These are phyloP conservation scores for Monosporascus sp. DNA, from an alignment of 2,329 filamentous ascomycete species.

Conservation along the genomic window DNA sequence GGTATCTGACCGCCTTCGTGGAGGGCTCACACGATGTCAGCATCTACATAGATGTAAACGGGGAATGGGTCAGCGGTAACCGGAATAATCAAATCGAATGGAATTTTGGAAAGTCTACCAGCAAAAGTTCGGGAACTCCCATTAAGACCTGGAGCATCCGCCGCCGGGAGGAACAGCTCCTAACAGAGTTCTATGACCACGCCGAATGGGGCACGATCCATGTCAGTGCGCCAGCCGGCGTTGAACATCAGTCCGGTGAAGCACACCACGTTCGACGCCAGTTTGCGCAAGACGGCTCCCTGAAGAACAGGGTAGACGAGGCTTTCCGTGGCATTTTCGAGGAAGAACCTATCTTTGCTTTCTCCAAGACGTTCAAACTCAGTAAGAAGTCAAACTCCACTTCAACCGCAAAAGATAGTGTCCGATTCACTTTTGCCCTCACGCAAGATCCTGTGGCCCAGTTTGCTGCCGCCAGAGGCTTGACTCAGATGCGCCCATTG, in stretches of 20 bases:
- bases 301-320: slow-evolving; percentile 63
- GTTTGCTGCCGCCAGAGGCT: slow-evolving; percentile 68
- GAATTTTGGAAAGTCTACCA: slow-evolving; percentile 49
- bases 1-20: slow-evolving; percentile 68
- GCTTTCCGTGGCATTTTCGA: slow-evolving; percentile 67
- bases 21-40: slow-evolving; percentile 60
- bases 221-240: slow-evolving; percentile 66
- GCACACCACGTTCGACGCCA: slow-evolving; percentile 59
- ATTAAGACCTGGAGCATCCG: slow-evolving; percentile 65
- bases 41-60: slow-evolving; percentile 64
- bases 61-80: slow-evolving; percentile 78
- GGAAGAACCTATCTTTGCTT: slow-evolving; percentile 77
- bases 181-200: slow-evolving; percentile 69
- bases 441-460: slow-evolving; percentile 76
- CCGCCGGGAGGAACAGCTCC: slow-evolving; percentile 57
- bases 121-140: slow-evolving; percentile 16
- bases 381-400: slow-evolving; percentile 25
- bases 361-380: slow-evolving; percentile 59
- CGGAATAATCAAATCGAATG: slow-evolving; percentile 65
- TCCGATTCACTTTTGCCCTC: slow-evolving; percentile 71
- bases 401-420: slow-evolving; percentile 40
- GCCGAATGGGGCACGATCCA: slow-evolving; percentile 80
- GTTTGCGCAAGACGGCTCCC: slow-evolving; percentile 62
- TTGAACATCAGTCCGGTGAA: slow-evolving; percentile 65
- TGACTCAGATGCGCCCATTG: slow-evolving; percentile 72